phyloP scores from a whole-genome alignment of 208 protist species.

The Trypanosoma lewisi region DNA sequence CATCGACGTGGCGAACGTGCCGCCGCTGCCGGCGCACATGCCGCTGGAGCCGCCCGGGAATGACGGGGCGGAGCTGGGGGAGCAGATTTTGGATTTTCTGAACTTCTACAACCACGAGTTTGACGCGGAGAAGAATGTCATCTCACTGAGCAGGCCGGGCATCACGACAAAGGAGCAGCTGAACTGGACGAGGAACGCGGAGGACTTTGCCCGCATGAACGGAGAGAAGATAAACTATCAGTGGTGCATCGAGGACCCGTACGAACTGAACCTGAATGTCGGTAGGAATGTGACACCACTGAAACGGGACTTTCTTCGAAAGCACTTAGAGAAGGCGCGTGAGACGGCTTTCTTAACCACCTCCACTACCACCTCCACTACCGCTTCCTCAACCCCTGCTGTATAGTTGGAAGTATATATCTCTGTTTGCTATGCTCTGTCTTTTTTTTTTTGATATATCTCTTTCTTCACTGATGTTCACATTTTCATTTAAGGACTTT shows the following conservation, averaged over 20 bases:
- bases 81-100: conserved; percentile 72
- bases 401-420: no score
- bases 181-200: conserved; percentile 75
- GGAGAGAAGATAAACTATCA: conserved; percentile 81
- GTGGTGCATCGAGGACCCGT: conserved; percentile 91
- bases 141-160: conserved; percentile 55
- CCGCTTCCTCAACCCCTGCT: no score
- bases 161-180: conserved; percentile 63
- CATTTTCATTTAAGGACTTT: conserved; percentile 6
- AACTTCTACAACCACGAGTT: conserved; percentile 81
- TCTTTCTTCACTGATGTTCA: conserved; percentile 7
- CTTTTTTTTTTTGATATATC: no score
- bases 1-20: conserved; percentile 50
- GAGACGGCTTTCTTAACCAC: conserved; percentile 58
- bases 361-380: background rate
- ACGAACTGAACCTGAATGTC: conserved; percentile 87
- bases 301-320: conserved; percentile 73
- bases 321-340: conserved; percentile 61
- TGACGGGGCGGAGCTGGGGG: conserved; percentile 44
- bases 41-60: conserved; percentile 31
- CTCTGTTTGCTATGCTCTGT: no score
- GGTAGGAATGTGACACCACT: conserved; percentile 85
- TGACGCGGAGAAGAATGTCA: conserved; percentile 54
- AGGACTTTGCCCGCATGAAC: conserved; percentile 70
- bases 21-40: conserved; percentile 33